phyloP scores from a whole-genome alignment of 768 basidiomycete species.

The Psilocybe azurescens region DNA sequence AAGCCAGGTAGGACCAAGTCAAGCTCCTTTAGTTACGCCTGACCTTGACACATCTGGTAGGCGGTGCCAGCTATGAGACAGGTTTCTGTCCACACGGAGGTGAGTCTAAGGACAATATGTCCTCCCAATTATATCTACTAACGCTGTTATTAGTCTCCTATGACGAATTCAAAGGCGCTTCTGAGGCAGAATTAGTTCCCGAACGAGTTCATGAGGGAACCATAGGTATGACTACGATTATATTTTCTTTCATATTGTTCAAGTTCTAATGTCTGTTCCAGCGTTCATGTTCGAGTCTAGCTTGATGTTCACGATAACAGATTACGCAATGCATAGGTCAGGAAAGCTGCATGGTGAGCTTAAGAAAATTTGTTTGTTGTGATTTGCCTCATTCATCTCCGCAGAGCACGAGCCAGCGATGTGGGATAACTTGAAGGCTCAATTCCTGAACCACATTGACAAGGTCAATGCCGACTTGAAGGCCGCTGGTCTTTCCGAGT shows the following conservation, averaged over 20 bases:
- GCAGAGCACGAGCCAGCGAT: slow-evolving; percentile 67
- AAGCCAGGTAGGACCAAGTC: slow-evolving; percentile 46
- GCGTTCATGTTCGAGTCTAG: slow-evolving; percentile 72
- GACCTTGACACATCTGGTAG: slow-evolving; percentile 17
- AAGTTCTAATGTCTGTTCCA: slow-evolving; percentile 19
- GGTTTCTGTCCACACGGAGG: slow-evolving; percentile 72
- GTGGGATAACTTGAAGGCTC: slow-evolving; percentile 65
- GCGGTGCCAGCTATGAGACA: slow-evolving; percentile 64
- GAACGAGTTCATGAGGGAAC: slow-evolving; percentile 57
- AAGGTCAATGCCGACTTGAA: slow-evolving; percentile 57
- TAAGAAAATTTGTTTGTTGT: neutral
- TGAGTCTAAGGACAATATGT: slow-evolving; percentile 25
- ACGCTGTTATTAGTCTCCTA: slow-evolving; percentile 50
- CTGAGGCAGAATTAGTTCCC: slow-evolving; percentile 55
- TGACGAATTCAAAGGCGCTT: slow-evolving; percentile 63
- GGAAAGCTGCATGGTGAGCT: slow-evolving; percentile 62
- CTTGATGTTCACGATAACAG: slow-evolving; percentile 67
- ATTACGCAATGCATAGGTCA: slow-evolving; percentile 63
- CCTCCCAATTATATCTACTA: neutral
- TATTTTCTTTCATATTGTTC: neutral
- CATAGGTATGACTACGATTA: slow-evolving; percentile 42
- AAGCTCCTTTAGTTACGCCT: neutral
- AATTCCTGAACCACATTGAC: slow-evolving; percentile 63
- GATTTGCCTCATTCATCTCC: neutral
- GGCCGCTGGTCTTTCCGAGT: slow-evolving; percentile 40